Evolutionary conservation across 768 basidiomycete genomes (phyloP).

Genomic region (Boletus rubropictus): DNA sequence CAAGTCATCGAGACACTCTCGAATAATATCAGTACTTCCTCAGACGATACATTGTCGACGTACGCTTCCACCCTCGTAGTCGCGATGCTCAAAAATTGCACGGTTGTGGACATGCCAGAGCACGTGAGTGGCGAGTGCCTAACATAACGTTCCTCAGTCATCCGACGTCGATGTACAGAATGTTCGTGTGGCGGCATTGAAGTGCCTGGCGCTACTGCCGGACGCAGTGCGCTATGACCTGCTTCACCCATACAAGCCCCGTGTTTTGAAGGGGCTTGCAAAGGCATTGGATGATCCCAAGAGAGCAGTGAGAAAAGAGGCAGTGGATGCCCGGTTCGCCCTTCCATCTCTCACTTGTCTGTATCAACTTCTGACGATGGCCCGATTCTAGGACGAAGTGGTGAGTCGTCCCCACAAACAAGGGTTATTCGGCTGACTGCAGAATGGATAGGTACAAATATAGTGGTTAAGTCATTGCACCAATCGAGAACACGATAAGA

Average conservation of each 20-base stretch:
- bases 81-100: conserved; percentile 64
- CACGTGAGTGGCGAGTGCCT: conserved; percentile 38
- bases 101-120: conserved; percentile 45
- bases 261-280: conserved; percentile 68
- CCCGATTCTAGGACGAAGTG: conserved; percentile 25
- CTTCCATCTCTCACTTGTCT: background rate
- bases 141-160: background rate
- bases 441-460: conserved; percentile 26
- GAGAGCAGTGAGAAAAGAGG: conserved; percentile 75
- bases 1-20: conserved; percentile 79
- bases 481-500: background rate
- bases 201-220: conserved; percentile 70
- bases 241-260: conserved; percentile 72
- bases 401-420: conserved; percentile 4
- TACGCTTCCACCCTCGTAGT: conserved; percentile 68
- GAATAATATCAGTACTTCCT: conserved; percentile 57
- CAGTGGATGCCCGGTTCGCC: conserved; percentile 69
- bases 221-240: conserved; percentile 73
- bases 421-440: background rate
- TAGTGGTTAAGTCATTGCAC: conserved; percentile 9
- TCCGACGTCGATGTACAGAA: conserved; percentile 39
- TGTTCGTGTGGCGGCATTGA: conserved; percentile 70
- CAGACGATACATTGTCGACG: conserved; percentile 51
- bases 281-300: conserved; percentile 86
- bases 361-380: conserved; percentile 1